Evolutionary conservation across 1,139 yeast species (phyloP), one percentile per base, ranked within the genome.

Genomic region (Waltiozyma sp.): DNA sequence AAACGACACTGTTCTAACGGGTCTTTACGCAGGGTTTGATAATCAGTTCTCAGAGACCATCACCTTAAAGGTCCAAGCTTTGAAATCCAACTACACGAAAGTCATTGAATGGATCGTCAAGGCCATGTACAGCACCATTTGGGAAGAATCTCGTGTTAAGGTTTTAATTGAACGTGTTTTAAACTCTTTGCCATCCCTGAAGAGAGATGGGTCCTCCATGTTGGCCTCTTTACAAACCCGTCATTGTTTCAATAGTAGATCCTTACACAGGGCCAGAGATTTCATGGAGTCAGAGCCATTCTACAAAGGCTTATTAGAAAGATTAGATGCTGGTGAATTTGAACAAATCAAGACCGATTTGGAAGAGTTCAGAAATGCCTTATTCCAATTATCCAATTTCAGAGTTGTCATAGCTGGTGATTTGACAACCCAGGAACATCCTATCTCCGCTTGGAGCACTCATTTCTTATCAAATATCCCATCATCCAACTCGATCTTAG

Each of bases 51-150:
- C 76, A 18, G 96, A 89, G 54, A 60, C 81, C 40, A 61, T 85
- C 40, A 69, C 73, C 43, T 67, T 88, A 24, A 74, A 69, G 46
- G 68, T 88, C 39, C 77, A 79, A 52, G 80, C 83, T 39, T 80
- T 76, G 51, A 66, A 70, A 9, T 68, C 66, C 10, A 79, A 87
- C 45, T 93, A 89, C 56, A 49, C 56, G 0, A 70, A 70, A 38
- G 91, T 91, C 1, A 76, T 89, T 40, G 72, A 75, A 26, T 91
- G 97, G 98, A 66, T 85, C 36, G 63, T 68, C 36, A 77, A 78
- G 44, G 70, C 85, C 18, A 64, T 88, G 54, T 77, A 75, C 58
- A 70, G 73, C 53, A 72, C 84, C 18, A 71, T 76, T 5, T 86
- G 86, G 59, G 95, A 89, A 46, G 77, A 75, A 47, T 71, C 75